Base-by-base conservation (phyloP, 306 rosid species). In the Mucuna pruriens region DNA sequence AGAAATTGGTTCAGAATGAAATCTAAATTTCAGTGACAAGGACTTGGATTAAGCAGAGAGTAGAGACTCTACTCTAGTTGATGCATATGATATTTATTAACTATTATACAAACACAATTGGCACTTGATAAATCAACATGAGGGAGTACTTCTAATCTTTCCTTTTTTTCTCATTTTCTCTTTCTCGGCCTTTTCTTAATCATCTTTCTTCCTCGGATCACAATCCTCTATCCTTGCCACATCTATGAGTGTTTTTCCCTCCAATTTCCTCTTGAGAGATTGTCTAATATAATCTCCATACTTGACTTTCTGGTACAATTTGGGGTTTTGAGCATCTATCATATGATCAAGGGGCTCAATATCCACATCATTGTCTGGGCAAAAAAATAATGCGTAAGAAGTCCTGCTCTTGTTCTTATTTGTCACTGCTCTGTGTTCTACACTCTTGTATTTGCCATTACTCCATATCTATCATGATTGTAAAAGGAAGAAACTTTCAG, bases 401-500 rank as follows among this genome's bases (percentile, higher is more conserved):
- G 45, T 55, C 80, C 87, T 85, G 17, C 20, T 72, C 68, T 68
- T 72, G 61, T 46, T 72, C 69, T 61, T 69, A 26, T 85, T 86
- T 76, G 86, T 82, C 49, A 84, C 67, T 16, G 76, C 90, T 76
- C 80, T 86, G 29, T 86, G 90, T 7, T 85, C 88, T 45, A 83
- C 31, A 66, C 90, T 89, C 71, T 81, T 85, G 80, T 85, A 83
- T 75, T 71, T 87, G 4, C 86, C 92, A 76, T 85, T 89, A 23
- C 91, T 89, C 88, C 76, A 85, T 46, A 84, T 85, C 90, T 89
- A 80, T 9, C 4, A 58, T 46, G 45, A 75, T 48, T 12, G 15
- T 15, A 67, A 25, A 26, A 65, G 3, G 5, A 72, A 67, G 16
- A 67, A 39, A 67, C 15, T 1, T 19, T 1, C 2, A 71, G 61